Conservation (phyloP, 106 monocot genomes). For the Platanthera guangdongensis region DNA sequence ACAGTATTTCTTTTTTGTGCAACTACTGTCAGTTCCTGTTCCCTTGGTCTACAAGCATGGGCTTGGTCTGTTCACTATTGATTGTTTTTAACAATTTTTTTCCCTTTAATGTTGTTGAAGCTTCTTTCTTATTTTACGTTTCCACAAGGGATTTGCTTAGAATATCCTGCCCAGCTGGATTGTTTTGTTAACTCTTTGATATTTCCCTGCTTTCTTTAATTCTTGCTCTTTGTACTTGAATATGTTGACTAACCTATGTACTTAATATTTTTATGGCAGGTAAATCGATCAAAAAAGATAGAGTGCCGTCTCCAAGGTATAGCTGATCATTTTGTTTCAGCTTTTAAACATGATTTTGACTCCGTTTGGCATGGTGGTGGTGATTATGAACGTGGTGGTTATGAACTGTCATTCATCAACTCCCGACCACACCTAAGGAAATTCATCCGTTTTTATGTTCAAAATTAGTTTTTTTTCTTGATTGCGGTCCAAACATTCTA, state of each 20-base stretch:
- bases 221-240: neutral
- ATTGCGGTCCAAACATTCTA: too few relatives aligned
- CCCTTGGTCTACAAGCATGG: neutral
- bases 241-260: neutral
- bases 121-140: neutral
- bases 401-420: too few relatives aligned
- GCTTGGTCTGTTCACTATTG: neutral
- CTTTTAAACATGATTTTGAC: neutral
- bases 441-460: too few relatives aligned
- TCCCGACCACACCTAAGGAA: too few relatives aligned
- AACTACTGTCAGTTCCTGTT: neutral
- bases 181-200: neutral
- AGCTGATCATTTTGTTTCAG: neutral
- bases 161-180: neutral
- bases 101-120: neutral
- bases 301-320: constrained; percentile 34
- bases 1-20: neutral
- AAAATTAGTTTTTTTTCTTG: too few relatives aligned
- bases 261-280: constrained; percentile 19
- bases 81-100: neutral
- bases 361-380: too few relatives aligned
- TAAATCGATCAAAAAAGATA: constrained; percentile 30
- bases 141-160: neutral
- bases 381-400: too few relatives aligned
- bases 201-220: neutral